Evolutionary conservation across 306 rosid genomes (phyloP).

Genomic region (Abrus precatorius): DNA sequence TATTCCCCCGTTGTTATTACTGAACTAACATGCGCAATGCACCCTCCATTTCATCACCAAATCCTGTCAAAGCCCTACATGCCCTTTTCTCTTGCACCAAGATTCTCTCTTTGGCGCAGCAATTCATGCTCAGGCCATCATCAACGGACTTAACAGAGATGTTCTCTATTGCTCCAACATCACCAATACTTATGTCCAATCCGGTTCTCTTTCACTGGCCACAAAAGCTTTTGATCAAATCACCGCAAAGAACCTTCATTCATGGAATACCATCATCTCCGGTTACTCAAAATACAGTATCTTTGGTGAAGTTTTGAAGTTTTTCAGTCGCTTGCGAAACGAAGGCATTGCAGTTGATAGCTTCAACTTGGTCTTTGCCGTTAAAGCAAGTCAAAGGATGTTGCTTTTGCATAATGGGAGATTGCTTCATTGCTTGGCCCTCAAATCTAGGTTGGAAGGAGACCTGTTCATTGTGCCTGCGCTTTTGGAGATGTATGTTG

Average conservation of each 20-base stretch:
- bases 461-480: slow-evolving; percentile 23
- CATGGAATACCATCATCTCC: slow-evolving; percentile 42
- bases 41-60: neutral
- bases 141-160: slow-evolving; percentile 22
- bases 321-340: slow-evolving; percentile 24
- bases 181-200: slow-evolving; percentile 30
- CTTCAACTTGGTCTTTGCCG: slow-evolving; percentile 36
- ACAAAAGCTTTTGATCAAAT: slow-evolving; percentile 33
- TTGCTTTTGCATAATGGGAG: slow-evolving; percentile 35
- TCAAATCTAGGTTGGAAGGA: slow-evolving; percentile 43
- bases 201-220: slow-evolving; percentile 44
- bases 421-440: slow-evolving; percentile 35
- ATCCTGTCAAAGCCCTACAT: slow-evolving; percentile 19
- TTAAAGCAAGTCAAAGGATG: slow-evolving; percentile 37
- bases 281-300: slow-evolving; percentile 24
- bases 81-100: neutral
- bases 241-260: slow-evolving; percentile 31
- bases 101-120: slow-evolving; percentile 26
- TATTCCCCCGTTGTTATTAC: neutral
- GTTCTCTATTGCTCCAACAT: slow-evolving; percentile 38
- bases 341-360: slow-evolving; percentile 30
- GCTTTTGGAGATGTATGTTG: slow-evolving; percentile 23
- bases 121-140: slow-evolving; percentile 32
- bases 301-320: slow-evolving; percentile 13
- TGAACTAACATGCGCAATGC: slow-evolving; percentile 2